A percentile compares a stretch with the other conserved stretches of the same genome.
phyloP scores from a whole-genome alignment of 1,284 basidiomycete genomes.

The Irpex sp. region DNA sequence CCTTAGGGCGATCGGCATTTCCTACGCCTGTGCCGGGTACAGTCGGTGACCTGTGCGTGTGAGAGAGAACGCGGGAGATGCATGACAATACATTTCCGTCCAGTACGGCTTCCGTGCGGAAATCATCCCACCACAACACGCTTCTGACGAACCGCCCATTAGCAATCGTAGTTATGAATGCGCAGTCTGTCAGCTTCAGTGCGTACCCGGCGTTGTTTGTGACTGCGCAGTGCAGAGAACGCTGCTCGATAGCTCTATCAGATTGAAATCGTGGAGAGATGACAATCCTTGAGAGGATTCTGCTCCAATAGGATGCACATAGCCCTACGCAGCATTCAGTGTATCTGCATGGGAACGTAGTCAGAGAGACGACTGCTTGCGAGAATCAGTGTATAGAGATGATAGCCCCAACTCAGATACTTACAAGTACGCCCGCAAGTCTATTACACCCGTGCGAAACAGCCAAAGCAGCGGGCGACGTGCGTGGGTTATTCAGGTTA shows the following conservation, averaged over 20 bases:
- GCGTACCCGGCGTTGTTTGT: not conserved
- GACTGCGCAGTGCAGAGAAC: not conserved
- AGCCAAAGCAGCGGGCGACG: not conserved
- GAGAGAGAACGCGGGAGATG: not conserved
- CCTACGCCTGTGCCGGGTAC: not conserved
- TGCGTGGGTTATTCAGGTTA: not conserved
- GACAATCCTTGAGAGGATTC: not conserved
- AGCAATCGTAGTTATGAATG: not conserved
- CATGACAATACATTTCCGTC: not conserved
- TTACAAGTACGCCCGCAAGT: not conserved
- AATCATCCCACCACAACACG: not conserved
- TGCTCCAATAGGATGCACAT: not conserved
- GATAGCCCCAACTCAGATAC: not conserved
- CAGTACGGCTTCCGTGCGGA: not conserved
- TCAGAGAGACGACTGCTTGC: not conserved
- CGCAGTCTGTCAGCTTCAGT: not conserved
- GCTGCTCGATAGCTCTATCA: not conserved
- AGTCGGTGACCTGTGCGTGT: not conserved
- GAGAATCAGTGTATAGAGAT: not conserved
- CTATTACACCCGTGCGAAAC: not conserved
- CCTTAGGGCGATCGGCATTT: not conserved
- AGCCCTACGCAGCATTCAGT: not conserved
- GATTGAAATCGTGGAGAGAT: not conserved
- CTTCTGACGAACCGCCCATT: not conserved
- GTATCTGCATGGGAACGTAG: not conserved